A percentile compares a stretch with the other conserved stretches of the same genome.
phyloP scores from a whole-genome alignment of 441 rosid genomes.

The Pelargonium hybrid region DNA sequence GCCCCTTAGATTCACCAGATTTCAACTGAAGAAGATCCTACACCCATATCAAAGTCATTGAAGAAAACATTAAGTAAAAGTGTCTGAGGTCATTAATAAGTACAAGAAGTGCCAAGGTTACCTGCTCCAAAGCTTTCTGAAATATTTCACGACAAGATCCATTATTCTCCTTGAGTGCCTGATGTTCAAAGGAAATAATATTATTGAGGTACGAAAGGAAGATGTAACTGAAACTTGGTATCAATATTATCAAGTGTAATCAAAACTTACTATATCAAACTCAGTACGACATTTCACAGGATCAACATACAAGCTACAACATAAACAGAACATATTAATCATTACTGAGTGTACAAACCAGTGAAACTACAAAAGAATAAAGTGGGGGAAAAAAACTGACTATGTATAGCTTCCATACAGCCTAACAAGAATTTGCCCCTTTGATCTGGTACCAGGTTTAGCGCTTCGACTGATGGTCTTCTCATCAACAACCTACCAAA shows the following conservation, averaged over 20 bases:
- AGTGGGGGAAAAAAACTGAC: slow-evolving; percentile 27
- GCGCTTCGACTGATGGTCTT: slow-evolving; percentile 18
- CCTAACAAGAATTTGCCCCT: slow-evolving; percentile 36
- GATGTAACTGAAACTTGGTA: background rate
- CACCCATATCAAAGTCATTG: slow-evolving; percentile 20
- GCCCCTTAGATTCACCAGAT: slow-evolving; percentile 22
- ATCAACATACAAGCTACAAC: slow-evolving; percentile 35
- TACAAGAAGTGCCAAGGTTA: slow-evolving; percentile 13
- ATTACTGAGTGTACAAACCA: background rate
- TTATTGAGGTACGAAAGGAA: background rate
- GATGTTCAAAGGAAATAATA: slow-evolving; percentile 7
- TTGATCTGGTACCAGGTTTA: slow-evolving; percentile 23
- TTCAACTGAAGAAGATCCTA: slow-evolving; percentile 29
- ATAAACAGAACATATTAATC: slow-evolving; percentile 4
- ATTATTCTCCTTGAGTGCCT: slow-evolving; percentile 34
- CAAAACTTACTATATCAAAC: slow-evolving; percentile 35
- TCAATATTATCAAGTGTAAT: slow-evolving; percentile 1
- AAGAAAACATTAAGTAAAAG: slow-evolving; percentile 12
- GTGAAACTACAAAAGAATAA: slow-evolving; percentile 5
- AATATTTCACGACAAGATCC: slow-evolving; percentile 29
- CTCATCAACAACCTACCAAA: slow-evolving; percentile 38
- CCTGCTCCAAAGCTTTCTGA: slow-evolving; percentile 39
- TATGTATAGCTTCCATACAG: slow-evolving; percentile 46
- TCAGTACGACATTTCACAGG: slow-evolving; percentile 30
- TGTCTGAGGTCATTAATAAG: background rate